These are phyloP conservation scores for Monosporascus sp. DNA, from an alignment of 2,329 filamentous ascomycete species.

Conservation along the genomic window DNA sequence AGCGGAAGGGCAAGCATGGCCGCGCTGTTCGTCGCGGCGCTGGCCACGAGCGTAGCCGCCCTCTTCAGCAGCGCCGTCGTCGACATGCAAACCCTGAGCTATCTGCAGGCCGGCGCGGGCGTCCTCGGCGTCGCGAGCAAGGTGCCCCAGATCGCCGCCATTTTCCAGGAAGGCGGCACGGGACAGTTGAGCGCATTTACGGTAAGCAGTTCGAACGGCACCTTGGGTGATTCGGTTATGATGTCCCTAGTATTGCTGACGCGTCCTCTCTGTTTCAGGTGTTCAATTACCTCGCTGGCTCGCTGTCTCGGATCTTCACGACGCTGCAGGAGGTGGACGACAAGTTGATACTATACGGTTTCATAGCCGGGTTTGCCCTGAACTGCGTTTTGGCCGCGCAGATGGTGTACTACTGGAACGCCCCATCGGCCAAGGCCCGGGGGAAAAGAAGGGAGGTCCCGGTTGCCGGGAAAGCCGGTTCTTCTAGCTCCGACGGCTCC, in stretches of 20 bases:
- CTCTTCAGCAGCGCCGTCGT: conserved; percentile 66
- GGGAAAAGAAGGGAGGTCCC: conserved; percentile 34
- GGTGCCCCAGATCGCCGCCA: conserved; percentile 84
- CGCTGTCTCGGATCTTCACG: conserved; percentile 92
- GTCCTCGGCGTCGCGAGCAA: conserved; percentile 83
- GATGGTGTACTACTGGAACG: conserved; percentile 97
- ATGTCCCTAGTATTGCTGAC: conserved; percentile 1
- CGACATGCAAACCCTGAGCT: conserved; percentile 61
- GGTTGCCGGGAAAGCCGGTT: conserved; percentile 10
- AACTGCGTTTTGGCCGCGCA: conserved; percentile 83
- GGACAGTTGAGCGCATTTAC: conserved; percentile 96
- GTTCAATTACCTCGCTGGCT: conserved; percentile 95
- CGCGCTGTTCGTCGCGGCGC: conserved; percentile 70
- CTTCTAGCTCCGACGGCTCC: conserved; percentile 20
- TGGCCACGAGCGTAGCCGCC: conserved; percentile 65
- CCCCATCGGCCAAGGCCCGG: conserved; percentile 41
- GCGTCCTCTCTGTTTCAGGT: conserved; percentile 52
- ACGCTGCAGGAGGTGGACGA: conserved; percentile 97
- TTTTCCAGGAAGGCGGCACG: conserved; percentile 80
- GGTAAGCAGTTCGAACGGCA: conserved; percentile 46
- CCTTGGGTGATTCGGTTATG: not conserved
- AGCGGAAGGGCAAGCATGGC: conserved; percentile 63
- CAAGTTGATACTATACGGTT: conserved; percentile 91
- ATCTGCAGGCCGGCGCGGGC: conserved; percentile 80
- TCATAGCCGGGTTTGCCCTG: conserved; percentile 84